A percentile compares a stretch with the other conserved stretches of the same genome.
These are phyloP conservation scores for Termitomyces bulborhizus DNA, from an alignment of 768 basidiomycete genomes.

Conservation along the genomic window DNA sequence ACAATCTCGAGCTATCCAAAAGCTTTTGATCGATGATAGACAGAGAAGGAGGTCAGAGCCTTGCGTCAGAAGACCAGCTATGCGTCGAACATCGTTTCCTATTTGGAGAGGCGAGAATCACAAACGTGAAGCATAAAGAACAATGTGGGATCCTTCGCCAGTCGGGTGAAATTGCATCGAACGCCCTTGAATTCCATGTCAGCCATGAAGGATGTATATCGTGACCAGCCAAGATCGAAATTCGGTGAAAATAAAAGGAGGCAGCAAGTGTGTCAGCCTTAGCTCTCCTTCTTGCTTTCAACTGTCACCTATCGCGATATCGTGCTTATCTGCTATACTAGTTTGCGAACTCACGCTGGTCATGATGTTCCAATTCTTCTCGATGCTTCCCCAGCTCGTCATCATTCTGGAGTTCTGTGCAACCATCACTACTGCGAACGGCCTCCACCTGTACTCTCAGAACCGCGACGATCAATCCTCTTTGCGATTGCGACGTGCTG, in stretches of 20 bases:
- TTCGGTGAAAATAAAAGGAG: constrained; percentile 6
- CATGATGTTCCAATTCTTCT: constrained; percentile 25
- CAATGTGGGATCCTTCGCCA: too few relatives aligned
- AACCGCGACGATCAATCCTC: constrained; percentile 8
- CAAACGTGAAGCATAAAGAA: too few relatives aligned
- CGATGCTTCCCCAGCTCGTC: constrained; percentile 18
- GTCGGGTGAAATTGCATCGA: background rate
- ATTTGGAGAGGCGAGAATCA: too few relatives aligned
- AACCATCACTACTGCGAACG: constrained; percentile 16
- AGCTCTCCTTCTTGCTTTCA: constrained; percentile 10
- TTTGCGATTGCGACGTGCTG: constrained; percentile 18
- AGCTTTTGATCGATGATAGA: too few relatives aligned
- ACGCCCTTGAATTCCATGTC: background rate
- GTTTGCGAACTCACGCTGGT: constrained; percentile 22
- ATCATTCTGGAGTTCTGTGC: constrained; percentile 16
- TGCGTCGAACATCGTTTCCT: too few relatives aligned
- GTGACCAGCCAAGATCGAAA: constrained; percentile 4
- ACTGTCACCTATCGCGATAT: constrained; percentile 1
- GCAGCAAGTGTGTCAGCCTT: constrained; percentile 9
- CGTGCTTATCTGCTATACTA: constrained; percentile 8
- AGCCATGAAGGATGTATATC: background rate
- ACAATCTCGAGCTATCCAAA: too few relatives aligned
- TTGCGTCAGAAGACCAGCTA: too few relatives aligned
- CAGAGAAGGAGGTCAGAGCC: background rate
- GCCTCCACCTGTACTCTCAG: constrained; percentile 23